Conservation (phyloP, 257 asterid species). For the Salvia hispanica region DNA sequence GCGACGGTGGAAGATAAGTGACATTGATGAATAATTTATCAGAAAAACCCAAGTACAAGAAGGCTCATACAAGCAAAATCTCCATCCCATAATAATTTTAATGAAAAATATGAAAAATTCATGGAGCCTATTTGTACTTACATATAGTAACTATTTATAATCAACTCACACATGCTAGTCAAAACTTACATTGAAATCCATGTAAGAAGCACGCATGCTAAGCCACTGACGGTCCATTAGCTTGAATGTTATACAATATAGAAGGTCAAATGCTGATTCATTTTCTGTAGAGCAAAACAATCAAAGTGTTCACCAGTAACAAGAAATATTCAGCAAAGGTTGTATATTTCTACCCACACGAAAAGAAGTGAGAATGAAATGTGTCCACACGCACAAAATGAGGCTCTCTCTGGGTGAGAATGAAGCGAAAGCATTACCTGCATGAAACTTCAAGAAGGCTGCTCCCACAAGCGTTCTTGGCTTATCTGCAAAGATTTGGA, state of each 20-base stretch:
- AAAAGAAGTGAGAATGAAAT: not conserved
- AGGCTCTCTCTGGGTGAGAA: not conserved
- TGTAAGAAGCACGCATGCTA: slow-evolving; percentile 93
- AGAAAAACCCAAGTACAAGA: not conserved
- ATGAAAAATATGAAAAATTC: too few species aligned
- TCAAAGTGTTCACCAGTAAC: not conserved
- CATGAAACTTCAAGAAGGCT: slow-evolving; percentile 82
- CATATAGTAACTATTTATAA: not conserved
- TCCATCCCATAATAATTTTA: not conserved
- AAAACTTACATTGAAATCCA: slow-evolving; percentile 89
- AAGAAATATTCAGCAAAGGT: not conserved
- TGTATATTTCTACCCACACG: not conserved
- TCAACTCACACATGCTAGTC: not conserved
- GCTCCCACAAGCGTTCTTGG: slow-evolving; percentile 89
- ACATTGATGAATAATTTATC: not conserved
- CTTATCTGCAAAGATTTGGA: slow-evolving; percentile 65
- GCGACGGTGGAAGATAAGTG: slow-evolving; percentile 12
- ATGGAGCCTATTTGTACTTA: not conserved
- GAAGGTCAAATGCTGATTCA: slow-evolving; percentile 95
- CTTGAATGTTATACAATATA: slow-evolving; percentile 92
- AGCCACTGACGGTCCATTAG: slow-evolving; percentile 99
- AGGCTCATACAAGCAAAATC: not conserved
- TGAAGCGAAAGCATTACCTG: slow-evolving; percentile 55
- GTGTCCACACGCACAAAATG: not conserved
- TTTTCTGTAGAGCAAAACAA: slow-evolving; percentile 55